Conservation (phyloP, 2,329 filamentous ascomycete genomes). For the Talaromyces amestolkiae region DNA sequence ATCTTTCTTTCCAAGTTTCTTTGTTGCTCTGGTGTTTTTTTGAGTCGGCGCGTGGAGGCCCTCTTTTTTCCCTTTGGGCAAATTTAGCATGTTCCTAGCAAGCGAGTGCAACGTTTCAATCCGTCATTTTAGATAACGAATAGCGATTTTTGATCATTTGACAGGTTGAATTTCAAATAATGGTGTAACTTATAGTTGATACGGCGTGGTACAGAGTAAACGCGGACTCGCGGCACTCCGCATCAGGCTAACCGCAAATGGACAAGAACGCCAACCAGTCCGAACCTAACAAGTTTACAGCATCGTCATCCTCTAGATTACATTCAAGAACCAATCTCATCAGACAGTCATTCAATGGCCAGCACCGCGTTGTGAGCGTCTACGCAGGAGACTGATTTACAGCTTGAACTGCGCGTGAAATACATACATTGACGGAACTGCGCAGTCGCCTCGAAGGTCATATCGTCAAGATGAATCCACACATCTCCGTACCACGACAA, state of each 20-base stretch:
- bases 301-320: constrained; percentile 9
- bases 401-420: not conserved
- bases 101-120: not conserved
- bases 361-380: not conserved
- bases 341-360: constrained; percentile 4
- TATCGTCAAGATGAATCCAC: constrained; percentile 54
- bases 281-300: constrained; percentile 4
- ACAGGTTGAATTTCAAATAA: not conserved
- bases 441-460: not conserved
- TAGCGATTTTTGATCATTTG: not conserved
- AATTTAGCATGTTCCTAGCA: not conserved
- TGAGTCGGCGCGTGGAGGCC: not conserved
- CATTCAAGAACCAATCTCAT: not conserved
- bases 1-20: not conserved
- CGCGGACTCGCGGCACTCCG: not conserved
- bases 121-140: not conserved
- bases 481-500: constrained; percentile 59
- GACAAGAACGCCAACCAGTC: constrained; percentile 1
- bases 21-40: not conserved
- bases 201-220: not conserved
- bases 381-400: not conserved
- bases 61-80: not conserved
- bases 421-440: not conserved
- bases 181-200: not conserved
- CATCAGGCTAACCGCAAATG: constrained; percentile 6